These are phyloP conservation scores for Pelargonium citronellum DNA, from an alignment of 441 rosid genomes.

Conservation along the genomic window DNA sequence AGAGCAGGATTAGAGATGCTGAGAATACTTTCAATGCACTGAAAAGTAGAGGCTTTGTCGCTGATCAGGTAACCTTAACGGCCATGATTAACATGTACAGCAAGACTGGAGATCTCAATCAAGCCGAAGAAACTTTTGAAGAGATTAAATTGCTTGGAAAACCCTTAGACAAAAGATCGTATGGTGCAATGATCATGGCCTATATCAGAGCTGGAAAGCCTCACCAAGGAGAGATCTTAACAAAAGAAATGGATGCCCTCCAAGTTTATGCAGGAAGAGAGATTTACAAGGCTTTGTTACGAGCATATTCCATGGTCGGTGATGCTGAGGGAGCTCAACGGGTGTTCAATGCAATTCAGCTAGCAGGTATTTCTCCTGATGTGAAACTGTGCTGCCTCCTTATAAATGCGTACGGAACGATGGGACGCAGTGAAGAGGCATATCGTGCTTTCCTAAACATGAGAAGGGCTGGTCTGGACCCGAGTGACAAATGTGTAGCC, in stretches of 20 bases:
- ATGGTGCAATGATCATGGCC: constrained; percentile 79
- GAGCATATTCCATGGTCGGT: constrained; percentile 64
- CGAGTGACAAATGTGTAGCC: constrained; percentile 69
- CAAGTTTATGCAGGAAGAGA: constrained; percentile 62
- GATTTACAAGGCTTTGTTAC: constrained; percentile 79
- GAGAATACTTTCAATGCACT: constrained; percentile 45
- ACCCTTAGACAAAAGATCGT: constrained; percentile 59
- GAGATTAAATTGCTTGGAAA: constrained; percentile 60
- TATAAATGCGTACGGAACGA: constrained; percentile 56
- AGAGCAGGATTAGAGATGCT: constrained; percentile 51
- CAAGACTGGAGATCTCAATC: constrained; percentile 59
- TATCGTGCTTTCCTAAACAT: constrained; percentile 55
- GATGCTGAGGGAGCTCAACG: constrained; percentile 65
- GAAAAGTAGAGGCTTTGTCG: constrained; percentile 48
- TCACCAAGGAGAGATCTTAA: constrained; percentile 48
- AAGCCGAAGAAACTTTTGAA: constrained; percentile 59
- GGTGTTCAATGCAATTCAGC: constrained; percentile 63
- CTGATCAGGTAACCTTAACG: constrained; percentile 69
- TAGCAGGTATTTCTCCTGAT: constrained; percentile 70
- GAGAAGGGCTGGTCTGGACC: constrained; percentile 67
- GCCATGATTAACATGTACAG: constrained; percentile 73
- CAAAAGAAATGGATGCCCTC: constrained; percentile 56
- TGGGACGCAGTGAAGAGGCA: constrained; percentile 58
- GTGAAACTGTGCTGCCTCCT: constrained; percentile 62
- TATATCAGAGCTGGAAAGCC: constrained; percentile 63